These are phyloP conservation scores for Dimargaris cristalligena DNA, from an alignment of 192 early-diverging fungal species.

Conservation along the genomic window DNA sequence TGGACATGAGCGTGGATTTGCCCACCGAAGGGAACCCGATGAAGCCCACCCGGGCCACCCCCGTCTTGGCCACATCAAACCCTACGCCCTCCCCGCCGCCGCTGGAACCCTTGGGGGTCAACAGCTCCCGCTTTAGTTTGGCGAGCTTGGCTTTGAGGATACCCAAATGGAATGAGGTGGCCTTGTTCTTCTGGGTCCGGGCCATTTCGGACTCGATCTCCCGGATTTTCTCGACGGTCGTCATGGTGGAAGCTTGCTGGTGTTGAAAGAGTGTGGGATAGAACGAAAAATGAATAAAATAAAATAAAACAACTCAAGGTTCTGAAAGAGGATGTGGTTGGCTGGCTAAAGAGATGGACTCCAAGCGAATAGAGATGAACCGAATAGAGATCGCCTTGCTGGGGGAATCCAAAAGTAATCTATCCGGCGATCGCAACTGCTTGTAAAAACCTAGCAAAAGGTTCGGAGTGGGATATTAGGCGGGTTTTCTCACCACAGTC, in stretches of 20 bases:
- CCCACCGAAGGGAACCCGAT: conserved; percentile 95
- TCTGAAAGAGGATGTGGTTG: too few species aligned
- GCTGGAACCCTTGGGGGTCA: conserved; percentile 67
- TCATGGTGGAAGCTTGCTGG: conserved; percentile 21
- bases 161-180: conserved; percentile 88
- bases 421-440: too few species aligned
- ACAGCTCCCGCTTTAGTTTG: conserved; percentile 85
- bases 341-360: too few species aligned
- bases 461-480: too few species aligned
- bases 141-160: conserved; percentile 92
- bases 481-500: too few species aligned
- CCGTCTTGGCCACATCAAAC: conserved; percentile 97
- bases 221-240: conserved; percentile 38
- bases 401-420: too few species aligned
- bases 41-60: conserved; percentile 96
- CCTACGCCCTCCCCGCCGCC: conserved; percentile 81
- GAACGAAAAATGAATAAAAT: background rate
- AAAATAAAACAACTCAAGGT: background rate
- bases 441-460: too few species aligned
- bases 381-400: too few species aligned
- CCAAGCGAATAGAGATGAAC: too few species aligned
- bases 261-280: background rate
- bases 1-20: conserved; percentile 95
- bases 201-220: conserved; percentile 74
- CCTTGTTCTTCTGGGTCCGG: conserved; percentile 88